A percentile compares a stretch with the other conserved stretches of the same genome.
Conservation (phyloP, 2,329 filamentous ascomycete genomes). For the Furcasterigmium furcatum region DNA sequence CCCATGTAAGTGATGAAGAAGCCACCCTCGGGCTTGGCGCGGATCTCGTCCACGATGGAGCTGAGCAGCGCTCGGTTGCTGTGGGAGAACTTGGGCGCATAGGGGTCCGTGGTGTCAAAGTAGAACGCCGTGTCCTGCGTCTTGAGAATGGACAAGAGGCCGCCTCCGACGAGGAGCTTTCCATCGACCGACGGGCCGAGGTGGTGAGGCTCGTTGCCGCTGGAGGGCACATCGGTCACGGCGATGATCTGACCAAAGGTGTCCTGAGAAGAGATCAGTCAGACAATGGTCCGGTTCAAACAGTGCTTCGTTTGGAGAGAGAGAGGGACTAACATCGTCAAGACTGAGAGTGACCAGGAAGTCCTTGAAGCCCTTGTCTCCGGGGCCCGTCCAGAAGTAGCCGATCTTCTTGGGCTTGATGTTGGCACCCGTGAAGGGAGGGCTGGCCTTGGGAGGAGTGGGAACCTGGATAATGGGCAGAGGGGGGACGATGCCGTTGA, state of each 20-base stretch:
- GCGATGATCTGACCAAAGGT: conserved; percentile 58
- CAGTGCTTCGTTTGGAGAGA: neutral
- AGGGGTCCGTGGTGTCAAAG: conserved; percentile 57
- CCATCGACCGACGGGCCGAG: conserved; percentile 51
- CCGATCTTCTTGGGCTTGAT: conserved; percentile 65
- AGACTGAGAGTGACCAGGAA: conserved; percentile 57
- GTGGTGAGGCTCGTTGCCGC: conserved; percentile 60
- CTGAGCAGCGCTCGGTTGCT: conserved; percentile 56
- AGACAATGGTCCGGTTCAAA: too few relatives aligned
- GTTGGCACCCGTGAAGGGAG: conserved; percentile 47
- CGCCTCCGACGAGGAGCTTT: conserved; percentile 55
- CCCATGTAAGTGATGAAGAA: conserved; percentile 62
- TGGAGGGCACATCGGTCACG: conserved; percentile 55
- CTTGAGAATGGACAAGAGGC: conserved; percentile 56
- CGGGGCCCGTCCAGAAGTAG: conserved; percentile 61
- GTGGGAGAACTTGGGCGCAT: conserved; percentile 55
- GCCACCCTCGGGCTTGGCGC: conserved; percentile 59
- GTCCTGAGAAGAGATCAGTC: conserved; percentile 30
- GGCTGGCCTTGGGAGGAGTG: conserved; percentile 53
- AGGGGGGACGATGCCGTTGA: conserved; percentile 46
- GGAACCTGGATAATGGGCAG: conserved; percentile 57
- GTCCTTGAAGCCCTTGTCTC: conserved; percentile 57
- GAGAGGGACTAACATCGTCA: conserved; percentile 43
- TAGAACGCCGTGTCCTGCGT: conserved; percentile 61
- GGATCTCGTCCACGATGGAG: conserved; percentile 61